Conservation (phyloP, 2,329 filamentous ascomycete genomes). For the Exophiala mesophila region DNA sequence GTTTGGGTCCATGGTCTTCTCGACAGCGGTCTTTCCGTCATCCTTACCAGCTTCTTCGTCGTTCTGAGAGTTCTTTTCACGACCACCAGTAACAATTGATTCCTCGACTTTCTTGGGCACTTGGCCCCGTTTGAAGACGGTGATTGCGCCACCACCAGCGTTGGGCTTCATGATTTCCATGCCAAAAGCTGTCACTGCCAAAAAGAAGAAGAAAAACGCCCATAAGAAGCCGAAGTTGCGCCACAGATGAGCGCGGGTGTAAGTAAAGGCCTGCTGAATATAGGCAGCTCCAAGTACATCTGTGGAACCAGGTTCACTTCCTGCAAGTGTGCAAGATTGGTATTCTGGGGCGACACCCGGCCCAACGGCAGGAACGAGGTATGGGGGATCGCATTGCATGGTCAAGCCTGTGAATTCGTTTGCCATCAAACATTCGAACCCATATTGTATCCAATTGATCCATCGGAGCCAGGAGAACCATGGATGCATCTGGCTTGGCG, state of each 20-base stretch:
- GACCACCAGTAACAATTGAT: constrained; percentile 50
- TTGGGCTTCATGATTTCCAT: constrained; percentile 76
- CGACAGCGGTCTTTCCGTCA: constrained; percentile 7
- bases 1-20: constrained; percentile 22
- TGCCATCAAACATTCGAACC: constrained; percentile 62
- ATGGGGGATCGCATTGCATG: constrained; percentile 52
- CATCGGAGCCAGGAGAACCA: constrained; percentile 62
- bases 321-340: constrained; percentile 57
- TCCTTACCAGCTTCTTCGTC: constrained; percentile 43
- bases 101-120: constrained; percentile 55
- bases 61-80: constrained; percentile 38
- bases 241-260: constrained; percentile 57
- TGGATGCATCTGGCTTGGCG: constrained; percentile 56
- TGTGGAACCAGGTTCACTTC: constrained; percentile 49
- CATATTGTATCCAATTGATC: constrained; percentile 65
- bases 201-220: constrained; percentile 68
- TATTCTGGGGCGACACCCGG: constrained; percentile 44
- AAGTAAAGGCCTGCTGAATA: constrained; percentile 51
- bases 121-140: constrained; percentile 67
- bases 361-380: constrained; percentile 50
- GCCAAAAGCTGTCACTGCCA: constrained; percentile 68
- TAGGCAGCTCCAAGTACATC: constrained; percentile 53
- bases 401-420: constrained; percentile 64
- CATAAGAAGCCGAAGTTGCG: constrained; percentile 76
- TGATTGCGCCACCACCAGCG: constrained; percentile 74